A percentile compares a stretch with the other conserved stretches of the same genome.
Conservation (phyloP, 371 early-diverging fungal genomes). For the Mortierella sp. region DNA sequence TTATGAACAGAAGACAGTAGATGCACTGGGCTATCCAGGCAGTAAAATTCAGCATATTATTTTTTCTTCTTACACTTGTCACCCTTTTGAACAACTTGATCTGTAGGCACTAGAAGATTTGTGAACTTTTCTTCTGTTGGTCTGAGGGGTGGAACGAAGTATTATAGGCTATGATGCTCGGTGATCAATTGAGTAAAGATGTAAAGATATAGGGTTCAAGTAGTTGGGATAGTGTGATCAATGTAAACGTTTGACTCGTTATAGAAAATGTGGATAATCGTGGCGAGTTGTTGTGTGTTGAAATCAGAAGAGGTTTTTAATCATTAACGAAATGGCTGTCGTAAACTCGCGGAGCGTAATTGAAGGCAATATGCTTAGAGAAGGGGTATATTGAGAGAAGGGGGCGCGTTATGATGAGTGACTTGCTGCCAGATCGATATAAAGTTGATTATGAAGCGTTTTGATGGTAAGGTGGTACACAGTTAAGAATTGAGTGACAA, state of each 20-base stretch:
- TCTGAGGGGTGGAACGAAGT: background rate
- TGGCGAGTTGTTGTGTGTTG: background rate
- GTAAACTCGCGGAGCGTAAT: background rate
- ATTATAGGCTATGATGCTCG: background rate
- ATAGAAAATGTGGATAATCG: background rate
- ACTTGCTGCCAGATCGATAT: too few species aligned
- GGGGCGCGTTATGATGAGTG: background rate
- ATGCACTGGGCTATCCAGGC: conserved; percentile 10
- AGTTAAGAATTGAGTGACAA: too few species aligned
- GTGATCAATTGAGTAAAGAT: background rate
- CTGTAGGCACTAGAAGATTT: background rate
- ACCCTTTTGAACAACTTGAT: conserved; percentile 1
- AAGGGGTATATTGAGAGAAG: background rate
- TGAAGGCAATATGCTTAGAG: background rate
- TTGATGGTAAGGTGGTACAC: too few species aligned
- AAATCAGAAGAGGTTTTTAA: background rate
- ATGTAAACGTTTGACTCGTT: background rate
- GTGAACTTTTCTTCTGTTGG: background rate
- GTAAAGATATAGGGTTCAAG: background rate
- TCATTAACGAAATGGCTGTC: background rate
- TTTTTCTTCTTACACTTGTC: conserved; percentile 1
- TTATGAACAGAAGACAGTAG: conserved; percentile 25
- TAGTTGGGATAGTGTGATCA: background rate
- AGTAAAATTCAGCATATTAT: conserved; percentile 22
- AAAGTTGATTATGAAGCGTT: too few species aligned